Percentiles rank a stretch among this genome's conserved stretches.
Evolutionary conservation across 352 stramenopile species (phyloP).

Genomic region (Aphanomyces euteiches): DNA sequence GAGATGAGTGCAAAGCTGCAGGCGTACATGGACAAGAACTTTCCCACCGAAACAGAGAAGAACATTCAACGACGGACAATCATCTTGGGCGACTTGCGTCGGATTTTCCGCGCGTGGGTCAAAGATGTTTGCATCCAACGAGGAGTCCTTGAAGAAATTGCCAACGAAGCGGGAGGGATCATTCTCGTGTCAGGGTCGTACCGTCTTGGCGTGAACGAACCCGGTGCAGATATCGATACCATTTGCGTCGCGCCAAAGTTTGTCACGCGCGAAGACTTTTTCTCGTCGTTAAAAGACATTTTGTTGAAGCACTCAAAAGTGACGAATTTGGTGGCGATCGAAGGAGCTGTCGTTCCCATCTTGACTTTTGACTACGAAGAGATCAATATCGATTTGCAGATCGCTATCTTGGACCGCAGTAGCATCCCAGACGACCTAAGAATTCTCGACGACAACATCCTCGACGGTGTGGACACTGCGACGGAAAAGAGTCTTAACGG

Average conservation of each 20-base stretch:
- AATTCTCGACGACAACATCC: conserved; percentile 87
- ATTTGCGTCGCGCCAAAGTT: conserved; percentile 96
- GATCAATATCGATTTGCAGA: conserved; percentile 99
- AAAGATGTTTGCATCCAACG: conserved; percentile 80
- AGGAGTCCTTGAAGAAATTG: conserved; percentile 81
- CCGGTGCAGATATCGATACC: conserved; percentile 96
- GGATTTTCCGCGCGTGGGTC: conserved; percentile 83
- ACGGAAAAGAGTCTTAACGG: conserved; percentile 90
- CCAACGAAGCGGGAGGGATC: conserved; percentile 76
- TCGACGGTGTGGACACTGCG: conserved; percentile 78
- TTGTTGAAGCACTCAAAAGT: conserved; percentile 93
- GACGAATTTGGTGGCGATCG: conserved; percentile 77
- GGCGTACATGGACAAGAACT: conserved; percentile 74
- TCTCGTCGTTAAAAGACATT: conserved; percentile 89
- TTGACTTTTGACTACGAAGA: conserved; percentile 98
- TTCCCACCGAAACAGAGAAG: conserved; percentile 63
- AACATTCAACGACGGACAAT: conserved; percentile 85
- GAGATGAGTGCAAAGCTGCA: conserved; percentile 80
- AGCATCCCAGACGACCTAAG: conserved; percentile 87
- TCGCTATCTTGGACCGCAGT: conserved; percentile 91
- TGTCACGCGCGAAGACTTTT: conserved; percentile 96
- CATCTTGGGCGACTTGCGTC: conserved; percentile 77
- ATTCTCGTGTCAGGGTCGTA: conserved; percentile 92
- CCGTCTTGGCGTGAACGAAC: conserved; percentile 95
- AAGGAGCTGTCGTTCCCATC: conserved; percentile 93